Evolutionary conservation across 2,329 filamentous ascomycete species (phyloP).

Genomic region (Trichoderma guizhouense): DNA sequence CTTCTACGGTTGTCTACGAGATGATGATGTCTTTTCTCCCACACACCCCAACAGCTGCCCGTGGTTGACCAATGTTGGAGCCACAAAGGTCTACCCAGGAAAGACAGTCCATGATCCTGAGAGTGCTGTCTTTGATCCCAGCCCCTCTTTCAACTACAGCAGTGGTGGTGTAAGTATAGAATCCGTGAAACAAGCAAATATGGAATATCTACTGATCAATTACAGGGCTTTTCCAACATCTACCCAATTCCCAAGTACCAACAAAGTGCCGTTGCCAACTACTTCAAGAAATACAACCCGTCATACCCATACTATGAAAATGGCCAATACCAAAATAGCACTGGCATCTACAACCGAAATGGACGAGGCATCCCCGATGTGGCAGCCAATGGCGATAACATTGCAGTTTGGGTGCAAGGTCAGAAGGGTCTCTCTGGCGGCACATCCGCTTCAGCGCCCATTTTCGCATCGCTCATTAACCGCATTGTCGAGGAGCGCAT

Average conservation of each 20-base stretch:
- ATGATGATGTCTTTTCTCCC: slow-evolving; percentile 29
- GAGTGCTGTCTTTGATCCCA: slow-evolving; percentile 35
- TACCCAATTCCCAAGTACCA: slow-evolving; percentile 48
- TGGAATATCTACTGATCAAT: neutral
- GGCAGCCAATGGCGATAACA: slow-evolving; percentile 12
- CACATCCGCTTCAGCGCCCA: slow-evolving; percentile 22
- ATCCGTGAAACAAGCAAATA: too few species aligned
- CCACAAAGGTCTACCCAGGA: slow-evolving; percentile 43
- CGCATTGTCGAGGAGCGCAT: slow-evolving; percentile 24
- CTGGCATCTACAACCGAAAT: slow-evolving; percentile 36
- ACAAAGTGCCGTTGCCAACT: slow-evolving; percentile 34
- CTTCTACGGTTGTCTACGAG: slow-evolving; percentile 21
- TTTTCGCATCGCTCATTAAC: slow-evolving; percentile 23
- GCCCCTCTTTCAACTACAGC: slow-evolving; percentile 3
- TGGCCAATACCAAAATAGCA: slow-evolving; percentile 37
- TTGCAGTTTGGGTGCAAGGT: slow-evolving; percentile 38
- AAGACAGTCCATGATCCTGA: slow-evolving; percentile 44
- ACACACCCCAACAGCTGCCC: slow-evolving; percentile 40
- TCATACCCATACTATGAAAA: slow-evolving; percentile 33
- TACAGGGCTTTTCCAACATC: slow-evolving; percentile 44
- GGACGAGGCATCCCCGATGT: slow-evolving; percentile 39
- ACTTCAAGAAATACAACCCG: slow-evolving; percentile 37
- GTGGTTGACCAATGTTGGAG: slow-evolving; percentile 48
- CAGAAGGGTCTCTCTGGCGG: slow-evolving; percentile 34
- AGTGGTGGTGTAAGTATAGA: slow-evolving; percentile 7